A percentile compares a stretch with the other conserved stretches of the same genome.
Evolutionary conservation across 2,329 filamentous ascomycete species (phyloP).

Genomic region (Diaporthe ilicicola): DNA sequence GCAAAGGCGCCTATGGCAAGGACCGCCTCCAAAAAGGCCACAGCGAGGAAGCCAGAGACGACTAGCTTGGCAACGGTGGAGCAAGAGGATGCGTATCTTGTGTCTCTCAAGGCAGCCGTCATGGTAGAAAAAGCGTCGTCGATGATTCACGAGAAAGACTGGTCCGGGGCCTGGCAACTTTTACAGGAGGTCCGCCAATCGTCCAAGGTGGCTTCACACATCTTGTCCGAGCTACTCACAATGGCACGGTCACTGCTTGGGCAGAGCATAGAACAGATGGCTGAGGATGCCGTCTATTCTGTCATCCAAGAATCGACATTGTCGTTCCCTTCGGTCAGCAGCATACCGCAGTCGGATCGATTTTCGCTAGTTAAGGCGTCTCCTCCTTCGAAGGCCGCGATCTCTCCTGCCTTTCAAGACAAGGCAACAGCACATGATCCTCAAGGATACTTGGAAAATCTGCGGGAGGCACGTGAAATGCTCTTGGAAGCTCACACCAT

Average conservation of each 20-base stretch:
- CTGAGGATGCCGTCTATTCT: slow-evolving; percentile 84
- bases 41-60: slow-evolving; percentile 6
- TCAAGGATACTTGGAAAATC: slow-evolving; percentile 63
- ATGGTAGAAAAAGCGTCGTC: slow-evolving; percentile 54
- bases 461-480: slow-evolving; percentile 72
- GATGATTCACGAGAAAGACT: slow-evolving; percentile 61
- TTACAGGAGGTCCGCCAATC: slow-evolving; percentile 30
- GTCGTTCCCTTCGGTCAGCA: slow-evolving; percentile 77
- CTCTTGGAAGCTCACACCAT: slow-evolving; percentile 70
- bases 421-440: slow-evolving; percentile 35
- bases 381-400: slow-evolving; percentile 43
- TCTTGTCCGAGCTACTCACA: slow-evolving; percentile 59
- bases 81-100: slow-evolving; percentile 44
- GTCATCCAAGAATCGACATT: slow-evolving; percentile 93
- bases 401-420: slow-evolving; percentile 4
- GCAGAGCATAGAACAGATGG: slow-evolving; percentile 76
- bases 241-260: slow-evolving; percentile 74
- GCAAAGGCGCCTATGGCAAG: slow-evolving; percentile 36
- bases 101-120: slow-evolving; percentile 49
- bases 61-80: slow-evolving; percentile 37
- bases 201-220: slow-evolving; percentile 42
- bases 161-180: slow-evolving; percentile 48
- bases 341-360: slow-evolving; percentile 46
- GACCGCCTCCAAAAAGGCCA: slow-evolving; percentile 34
- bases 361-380: slow-evolving; percentile 46